Base-by-base conservation (phyloP, 352 stramenopile species). In the Phytophthora kernoviae region DNA sequence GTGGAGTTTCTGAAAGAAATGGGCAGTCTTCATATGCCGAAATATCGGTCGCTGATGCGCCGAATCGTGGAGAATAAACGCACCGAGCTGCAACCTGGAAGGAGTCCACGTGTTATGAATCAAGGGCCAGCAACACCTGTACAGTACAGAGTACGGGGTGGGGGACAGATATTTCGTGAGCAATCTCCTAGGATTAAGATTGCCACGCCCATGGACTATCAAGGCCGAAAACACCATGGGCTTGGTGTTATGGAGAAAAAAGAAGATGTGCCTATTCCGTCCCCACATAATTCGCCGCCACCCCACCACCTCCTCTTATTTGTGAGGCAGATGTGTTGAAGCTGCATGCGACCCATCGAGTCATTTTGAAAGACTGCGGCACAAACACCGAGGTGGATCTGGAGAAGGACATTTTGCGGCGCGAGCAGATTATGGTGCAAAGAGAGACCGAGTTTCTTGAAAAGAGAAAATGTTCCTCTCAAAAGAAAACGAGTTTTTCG, bases 341-440 rank as follows among this genome's bases (percentile, higher is more conserved):
- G 20, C 24, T 39, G 10, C 10, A 59, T n/a, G 4, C 32, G 17
- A 46, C 32, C 21, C 41, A 73, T 11, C 64, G 68, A 5, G 17
- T 87, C 12, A 49, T 86, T 14, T 18, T 84, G 21, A 79, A 78
- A 26, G 82, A 91, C 17, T 63, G 30, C n/a, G 56, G 68, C 15
- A 90, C 78, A 1, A 91, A 91, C 22, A 91, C 82, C 0, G 79
- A 87, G 2, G 18, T 80, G 2, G 70, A 87, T 54, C 45, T 79
- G 9, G 78, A 88, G 15, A 81, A 80, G 21, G 62, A 81, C 15
- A 60, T 88, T 6, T 34, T 85, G 0, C 54, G 60, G 5, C 76
- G 78, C 22, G 79, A 90, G 12, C 66, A 73, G 15, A 30, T 43
- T 12, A 40, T 85, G 8, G 36, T 57, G 0, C 53, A 75, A 42